Evolutionary conservation across 352 stramenopile species (phyloP), one percentile per base, ranked within the genome.

Genomic region (Aphanomyces invadans): DNA sequence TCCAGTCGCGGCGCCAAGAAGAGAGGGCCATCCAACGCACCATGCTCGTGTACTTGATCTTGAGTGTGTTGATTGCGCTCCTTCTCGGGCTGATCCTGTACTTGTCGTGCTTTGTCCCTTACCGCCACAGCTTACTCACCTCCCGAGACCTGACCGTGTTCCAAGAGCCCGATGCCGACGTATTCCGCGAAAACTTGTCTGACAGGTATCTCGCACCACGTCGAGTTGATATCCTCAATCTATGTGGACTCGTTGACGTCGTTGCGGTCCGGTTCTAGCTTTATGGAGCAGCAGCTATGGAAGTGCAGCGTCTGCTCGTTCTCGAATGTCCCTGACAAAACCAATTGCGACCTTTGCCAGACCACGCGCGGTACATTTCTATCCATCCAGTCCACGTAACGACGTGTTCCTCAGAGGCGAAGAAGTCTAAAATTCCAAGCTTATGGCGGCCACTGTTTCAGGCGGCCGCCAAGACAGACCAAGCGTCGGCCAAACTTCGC

Each of bases 251-350:
- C 12, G 39, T 29, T 1, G 29, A 19, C 45, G 25, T 54, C 15
- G 3, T 44, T 1, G 10, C n/a, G n/a, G n/a, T n/a, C n/a, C n/a
- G n/a, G n/a, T 15, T 15, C 5, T 51, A 87, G 80, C 57, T 88
- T 87, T 60, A 84, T 87, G 69, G 81, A 92, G 65, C 76, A 88
- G 45, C 78, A 81, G 60, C 72, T 92, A 15, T 96, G 88, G 88
- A 74, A 77, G n/a, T 96, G 88, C 67, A 77, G 75, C 25, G 83
- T 95, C 1, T 96, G 87, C 69, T 83, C 86, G n/a, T 96, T 96
- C 71, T 80, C 88, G 25, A 96, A 96, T 69, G 78, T 90, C 52
- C 83, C 86, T 7, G 79, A 89, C 38, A 78, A 81, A 38, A 87
- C 88, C 60, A 72, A 83, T 52, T 96, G 88, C 75, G 85, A 91